Evolutionary conservation across 2,329 filamentous ascomycete genomes (phyloP).

Genomic region (Apiospora malaysiana): DNA sequence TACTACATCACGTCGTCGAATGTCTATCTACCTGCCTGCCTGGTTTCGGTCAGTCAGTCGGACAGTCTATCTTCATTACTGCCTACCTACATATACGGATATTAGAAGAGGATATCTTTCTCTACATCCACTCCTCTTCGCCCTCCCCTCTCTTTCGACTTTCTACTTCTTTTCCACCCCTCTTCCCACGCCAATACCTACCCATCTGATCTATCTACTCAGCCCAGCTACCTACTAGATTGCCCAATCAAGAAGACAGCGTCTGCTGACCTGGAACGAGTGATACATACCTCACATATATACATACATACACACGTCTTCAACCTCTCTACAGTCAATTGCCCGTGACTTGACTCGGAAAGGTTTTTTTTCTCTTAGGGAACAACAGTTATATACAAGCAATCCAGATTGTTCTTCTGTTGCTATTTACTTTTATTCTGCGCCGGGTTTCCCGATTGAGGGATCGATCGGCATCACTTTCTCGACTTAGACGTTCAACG

Average conservation of each 20-base stretch:
- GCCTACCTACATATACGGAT: background rate
- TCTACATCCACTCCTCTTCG: slow-evolving; percentile 22
- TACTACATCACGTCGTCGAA: background rate
- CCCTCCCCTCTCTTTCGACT: background rate
- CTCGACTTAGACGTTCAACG: background rate
- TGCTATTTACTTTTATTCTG: background rate
- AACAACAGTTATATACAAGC: background rate
- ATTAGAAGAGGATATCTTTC: slow-evolving; percentile 11
- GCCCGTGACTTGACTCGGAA: background rate
- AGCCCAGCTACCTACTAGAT: slow-evolving; percentile 10
- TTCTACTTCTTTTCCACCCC: background rate
- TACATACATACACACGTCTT: background rate
- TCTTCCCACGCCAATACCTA: background rate
- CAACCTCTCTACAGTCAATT: background rate
- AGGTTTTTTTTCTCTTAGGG: background rate
- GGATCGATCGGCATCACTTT: background rate
- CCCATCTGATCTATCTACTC: slow-evolving; percentile 4
- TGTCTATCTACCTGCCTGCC: background rate
- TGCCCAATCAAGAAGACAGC: background rate
- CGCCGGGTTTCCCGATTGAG: slow-evolving; percentile 3
- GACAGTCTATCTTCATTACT: background rate
- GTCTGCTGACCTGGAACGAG: slow-evolving; percentile 9
- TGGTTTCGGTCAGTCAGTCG: background rate
- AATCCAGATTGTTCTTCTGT: background rate
- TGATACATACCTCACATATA: background rate